Percentiles rank a stretch among this genome's conserved stretches.
Conservation (phyloP, 345 rosid genomes). For the Populus davidiana region DNA sequence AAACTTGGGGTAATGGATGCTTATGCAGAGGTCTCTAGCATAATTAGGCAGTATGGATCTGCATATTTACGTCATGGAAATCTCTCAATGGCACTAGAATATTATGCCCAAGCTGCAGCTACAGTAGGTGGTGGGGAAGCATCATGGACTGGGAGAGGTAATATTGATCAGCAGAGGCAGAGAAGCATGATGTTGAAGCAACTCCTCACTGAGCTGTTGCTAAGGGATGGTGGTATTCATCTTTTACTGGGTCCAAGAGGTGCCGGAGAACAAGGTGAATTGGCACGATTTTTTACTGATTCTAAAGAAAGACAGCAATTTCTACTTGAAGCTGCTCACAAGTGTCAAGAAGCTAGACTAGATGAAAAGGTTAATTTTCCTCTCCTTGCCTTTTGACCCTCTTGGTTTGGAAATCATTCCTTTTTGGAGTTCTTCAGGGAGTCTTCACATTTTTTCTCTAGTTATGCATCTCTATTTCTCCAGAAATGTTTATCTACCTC, state of each 20-base stretch:
- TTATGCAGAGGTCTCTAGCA: slow-evolving; percentile 80
- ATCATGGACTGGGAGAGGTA: slow-evolving; percentile 83
- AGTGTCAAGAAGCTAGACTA: slow-evolving; percentile 86
- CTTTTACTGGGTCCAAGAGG: slow-evolving; percentile 83
- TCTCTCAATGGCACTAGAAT: slow-evolving; percentile 75
- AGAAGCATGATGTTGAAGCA: slow-evolving; percentile 83
- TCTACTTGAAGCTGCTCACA: slow-evolving; percentile 83
- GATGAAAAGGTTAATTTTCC: slow-evolving; percentile 69
- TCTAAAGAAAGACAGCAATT: slow-evolving; percentile 65
- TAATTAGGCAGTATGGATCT: slow-evolving; percentile 90
- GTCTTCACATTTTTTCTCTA: not conserved
- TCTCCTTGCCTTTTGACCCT: slow-evolving; percentile 5
- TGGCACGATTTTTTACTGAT: slow-evolving; percentile 68
- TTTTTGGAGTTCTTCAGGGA: not conserved
- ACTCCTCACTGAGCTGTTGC: slow-evolving; percentile 78
- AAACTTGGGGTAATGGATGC: slow-evolving; percentile 85
- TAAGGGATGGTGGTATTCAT: slow-evolving; percentile 81
- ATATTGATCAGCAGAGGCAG: slow-evolving; percentile 83
- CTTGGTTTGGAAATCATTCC: not conserved
- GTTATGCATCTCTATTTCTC: not conserved
- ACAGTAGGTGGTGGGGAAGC: slow-evolving; percentile 87
- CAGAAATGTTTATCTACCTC: not conserved
- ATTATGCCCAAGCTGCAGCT: slow-evolving; percentile 96
- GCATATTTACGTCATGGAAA: slow-evolving; percentile 71
- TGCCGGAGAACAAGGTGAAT: slow-evolving; percentile 89